phyloP scores from a whole-genome alignment of 139 green algal species.

The Coelastrella sp. region DNA sequence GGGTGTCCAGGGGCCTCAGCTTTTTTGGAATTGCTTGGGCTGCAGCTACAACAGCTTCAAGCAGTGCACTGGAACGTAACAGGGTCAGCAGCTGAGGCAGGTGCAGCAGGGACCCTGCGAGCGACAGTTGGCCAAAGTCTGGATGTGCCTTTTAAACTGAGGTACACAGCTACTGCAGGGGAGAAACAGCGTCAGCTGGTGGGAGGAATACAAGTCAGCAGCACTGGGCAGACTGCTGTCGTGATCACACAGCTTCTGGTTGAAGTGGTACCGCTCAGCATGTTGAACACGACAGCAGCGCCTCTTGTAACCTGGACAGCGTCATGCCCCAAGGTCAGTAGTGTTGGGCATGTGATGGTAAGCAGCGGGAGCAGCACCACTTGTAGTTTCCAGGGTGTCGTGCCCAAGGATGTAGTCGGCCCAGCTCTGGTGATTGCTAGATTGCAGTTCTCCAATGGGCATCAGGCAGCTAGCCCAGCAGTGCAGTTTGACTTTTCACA shows the following conservation, averaged over 20 bases:
- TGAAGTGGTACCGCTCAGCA: not conserved
- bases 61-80: not conserved
- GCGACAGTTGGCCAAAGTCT: not conserved
- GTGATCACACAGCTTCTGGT: not conserved
- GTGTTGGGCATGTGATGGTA: not conserved
- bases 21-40: not conserved
- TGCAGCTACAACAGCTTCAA: conserved; percentile 13
- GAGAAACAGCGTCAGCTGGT: not conserved
- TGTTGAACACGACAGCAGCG: not conserved
- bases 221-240: not conserved
- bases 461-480: not conserved
- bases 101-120: not conserved
- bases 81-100: not conserved
- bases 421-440: not conserved
- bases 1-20: conserved; percentile 36
- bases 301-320: not conserved
- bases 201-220: not conserved
- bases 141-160: not conserved
- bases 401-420: not conserved
- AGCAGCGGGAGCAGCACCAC: not conserved
- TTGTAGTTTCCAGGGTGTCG: conserved; percentile 4
- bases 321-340: not conserved
- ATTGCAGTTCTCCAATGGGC: not conserved
- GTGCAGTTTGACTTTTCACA: conserved; percentile 1
- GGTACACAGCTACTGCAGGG: not conserved